Conservation (phyloP, 2,329 filamentous ascomycete species). For the Massarina eburnea region DNA sequence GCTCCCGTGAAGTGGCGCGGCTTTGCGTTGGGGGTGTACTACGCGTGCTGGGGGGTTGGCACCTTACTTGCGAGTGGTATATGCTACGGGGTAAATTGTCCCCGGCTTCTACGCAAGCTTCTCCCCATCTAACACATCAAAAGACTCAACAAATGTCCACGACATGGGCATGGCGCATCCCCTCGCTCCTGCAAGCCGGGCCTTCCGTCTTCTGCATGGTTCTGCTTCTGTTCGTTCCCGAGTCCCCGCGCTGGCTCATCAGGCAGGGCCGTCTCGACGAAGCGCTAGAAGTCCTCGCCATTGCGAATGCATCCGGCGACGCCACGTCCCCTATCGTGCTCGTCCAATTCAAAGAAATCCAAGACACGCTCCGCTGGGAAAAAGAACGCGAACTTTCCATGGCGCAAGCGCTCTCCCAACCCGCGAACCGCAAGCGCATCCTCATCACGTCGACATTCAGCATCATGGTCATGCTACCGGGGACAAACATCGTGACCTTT, state of each 20-base stretch:
- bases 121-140: too few species aligned
- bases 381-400: conserved; percentile 44
- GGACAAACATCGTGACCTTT: conserved; percentile 8
- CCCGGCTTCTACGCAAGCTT: too few species aligned
- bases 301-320: conserved; percentile 52
- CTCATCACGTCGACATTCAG: conserved; percentile 32
- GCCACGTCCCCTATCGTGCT: conserved; percentile 7
- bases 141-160: neutral
- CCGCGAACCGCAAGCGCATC: conserved; percentile 40
- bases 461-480: conserved; percentile 21
- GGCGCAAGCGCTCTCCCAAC: conserved; percentile 33
- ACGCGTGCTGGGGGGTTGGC: conserved; percentile 5
- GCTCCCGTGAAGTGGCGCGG: conserved; percentile 62
- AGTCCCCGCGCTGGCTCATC: conserved; percentile 62
- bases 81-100: too few species aligned
- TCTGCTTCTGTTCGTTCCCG: conserved; percentile 46
- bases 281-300: conserved; percentile 54
- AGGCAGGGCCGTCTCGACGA: conserved; percentile 55
- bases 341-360: conserved; percentile 6
- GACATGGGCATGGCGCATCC: conserved; percentile 53
- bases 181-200: conserved; percentile 52
- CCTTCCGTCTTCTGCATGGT: conserved; percentile 46
- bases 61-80: conserved; percentile 1
- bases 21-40: conserved; percentile 51
- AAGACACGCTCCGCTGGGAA: neutral